Evolutionary conservation across 345 rosid species (phyloP).

Genomic region (Aethionema arabicum): DNA sequence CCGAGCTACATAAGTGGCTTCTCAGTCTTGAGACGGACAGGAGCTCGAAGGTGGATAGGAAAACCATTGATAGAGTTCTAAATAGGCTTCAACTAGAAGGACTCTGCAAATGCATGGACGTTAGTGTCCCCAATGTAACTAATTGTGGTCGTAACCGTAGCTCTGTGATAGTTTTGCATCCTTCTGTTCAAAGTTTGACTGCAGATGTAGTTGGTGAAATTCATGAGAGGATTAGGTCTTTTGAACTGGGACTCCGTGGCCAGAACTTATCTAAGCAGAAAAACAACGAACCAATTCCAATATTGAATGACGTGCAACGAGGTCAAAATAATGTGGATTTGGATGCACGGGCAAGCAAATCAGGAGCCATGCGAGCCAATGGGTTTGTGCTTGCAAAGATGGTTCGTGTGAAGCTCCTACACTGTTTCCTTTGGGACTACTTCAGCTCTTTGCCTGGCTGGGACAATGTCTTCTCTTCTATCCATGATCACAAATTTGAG

Average conservation of each 20-base stretch:
- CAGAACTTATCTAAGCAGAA: slow-evolving; percentile 56
- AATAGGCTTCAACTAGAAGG: slow-evolving; percentile 82
- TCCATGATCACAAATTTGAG: slow-evolving; percentile 42
- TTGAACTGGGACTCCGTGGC: slow-evolving; percentile 75
- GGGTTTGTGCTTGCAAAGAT: slow-evolving; percentile 94
- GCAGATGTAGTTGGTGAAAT: slow-evolving; percentile 60
- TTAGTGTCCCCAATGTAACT: slow-evolving; percentile 74
- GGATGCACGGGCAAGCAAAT: slow-evolving; percentile 49
- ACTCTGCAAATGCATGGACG: slow-evolving; percentile 58
- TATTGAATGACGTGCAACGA: slow-evolving; percentile 69
- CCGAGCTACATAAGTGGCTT: slow-evolving; percentile 82
- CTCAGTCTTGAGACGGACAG: slow-evolving; percentile 76
- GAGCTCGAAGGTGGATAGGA: slow-evolving; percentile 71
- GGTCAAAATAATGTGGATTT: slow-evolving; percentile 46
- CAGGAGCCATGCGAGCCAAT: slow-evolving; percentile 86
- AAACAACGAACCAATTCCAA: slow-evolving; percentile 55
- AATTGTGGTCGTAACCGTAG: slow-evolving; percentile 68
- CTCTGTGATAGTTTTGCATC: slow-evolving; percentile 70
- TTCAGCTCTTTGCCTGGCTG: slow-evolving; percentile 52
- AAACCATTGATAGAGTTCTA: slow-evolving; percentile 71
- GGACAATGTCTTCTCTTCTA: slow-evolving; percentile 49
- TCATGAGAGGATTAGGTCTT: slow-evolving; percentile 69
- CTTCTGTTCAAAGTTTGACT: slow-evolving; percentile 60
- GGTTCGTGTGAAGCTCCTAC: slow-evolving; percentile 86
- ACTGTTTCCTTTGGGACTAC: slow-evolving; percentile 76